Evolutionary conservation across 495 filamentous ascomycete genomes (phyloP), one percentile per base, ranked within the genome.

Genomic region (Venustampulla echinocandica): DNA sequence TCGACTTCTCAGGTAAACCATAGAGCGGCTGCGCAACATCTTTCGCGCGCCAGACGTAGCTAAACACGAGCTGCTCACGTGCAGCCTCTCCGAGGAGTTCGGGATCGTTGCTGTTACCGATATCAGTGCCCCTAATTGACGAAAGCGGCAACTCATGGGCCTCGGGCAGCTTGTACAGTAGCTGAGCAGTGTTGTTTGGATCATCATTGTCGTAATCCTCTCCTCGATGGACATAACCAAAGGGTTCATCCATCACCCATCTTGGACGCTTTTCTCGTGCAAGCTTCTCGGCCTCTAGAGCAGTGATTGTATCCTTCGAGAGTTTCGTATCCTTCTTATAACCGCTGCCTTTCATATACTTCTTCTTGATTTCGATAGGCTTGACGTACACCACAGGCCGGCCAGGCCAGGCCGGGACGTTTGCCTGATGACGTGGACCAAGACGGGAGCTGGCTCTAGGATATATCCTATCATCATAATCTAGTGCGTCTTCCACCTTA

Each of bases 381-480:
- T 96, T 97, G 44, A 94, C 87, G 34, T 93, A 84, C 60, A 94
- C 76, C 30, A 99, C 81, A 2, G 87, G 79, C 45, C 76, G 77
- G 5, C 93, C 93, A 38, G 76, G 80, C 92, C 92, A 99, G 7
- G 80, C 68, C 35, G 71, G 70, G 32, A 95, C 87, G 54, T 80
- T 80, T 1, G 92, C 92, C 68, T 99, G 92, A 63, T 96, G 89
- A 38, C 87, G 80, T 4, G 90, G 85, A 10, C 93, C 93, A 22
- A 97, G 65, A 9, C 93, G 84, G 46, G 92, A 97, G 57, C 87
- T 92, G 18, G 92, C 92, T 46, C 93, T 82, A 15, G 92, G 92
- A 55, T 96, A 97, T 49, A 97, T 97, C 39, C 93, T 85, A 63
- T 99, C 92, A 56, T 99, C 93, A 59, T 94, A 93, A 59, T 99